Conservation (phyloP, 2,329 filamentous ascomycete genomes). For the Cladobotryum mycophilum region DNA sequence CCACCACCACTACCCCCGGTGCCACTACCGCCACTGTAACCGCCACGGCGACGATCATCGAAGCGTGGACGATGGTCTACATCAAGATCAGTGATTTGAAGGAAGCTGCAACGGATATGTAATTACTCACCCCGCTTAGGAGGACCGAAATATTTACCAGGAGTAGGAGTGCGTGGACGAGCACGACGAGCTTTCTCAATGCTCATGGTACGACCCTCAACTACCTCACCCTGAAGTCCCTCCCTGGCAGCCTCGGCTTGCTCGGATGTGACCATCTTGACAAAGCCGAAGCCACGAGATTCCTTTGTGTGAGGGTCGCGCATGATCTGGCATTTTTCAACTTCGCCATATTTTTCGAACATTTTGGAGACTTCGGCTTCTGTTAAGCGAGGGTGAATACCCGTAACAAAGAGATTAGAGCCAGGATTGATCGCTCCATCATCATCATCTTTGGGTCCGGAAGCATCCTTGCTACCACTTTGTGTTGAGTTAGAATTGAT, state of each 20-base stretch:
- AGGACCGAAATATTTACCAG: conserved; percentile 97
- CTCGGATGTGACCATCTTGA: conserved; percentile 95
- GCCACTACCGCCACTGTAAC: conserved; percentile 42
- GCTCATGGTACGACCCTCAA: conserved; percentile 91
- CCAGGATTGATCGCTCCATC: conserved; percentile 84
- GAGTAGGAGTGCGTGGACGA: conserved; percentile 89
- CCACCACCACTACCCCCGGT: conserved; percentile 49
- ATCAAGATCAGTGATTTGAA: conserved; percentile 7
- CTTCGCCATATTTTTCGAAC: conserved; percentile 97
- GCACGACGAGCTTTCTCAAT: conserved; percentile 98
- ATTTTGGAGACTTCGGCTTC: conserved; percentile 89
- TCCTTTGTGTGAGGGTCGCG: conserved; percentile 97
- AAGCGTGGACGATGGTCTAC: conserved; percentile 38
- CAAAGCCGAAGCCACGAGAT: conserved; percentile 97
- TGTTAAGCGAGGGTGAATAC: conserved; percentile 86
- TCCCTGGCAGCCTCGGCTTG: conserved; percentile 97
- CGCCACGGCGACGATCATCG: conserved; percentile 60
- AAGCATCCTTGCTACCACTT: conserved; percentile 48
- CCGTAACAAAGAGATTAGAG: conserved; percentile 97
- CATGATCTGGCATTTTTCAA: conserved; percentile 99
- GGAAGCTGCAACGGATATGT: conserved; percentile 8
- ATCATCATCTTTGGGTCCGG: conserved; percentile 54
- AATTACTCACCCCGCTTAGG: conserved; percentile 81
- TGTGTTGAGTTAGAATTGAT: background rate
- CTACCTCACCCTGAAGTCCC: conserved; percentile 86